A percentile compares a stretch with the other conserved stretches of the same genome.
Evolutionary conservation across 1,284 basidiomycete genomes (phyloP).

Genomic region (Stereum hirsutum): DNA sequence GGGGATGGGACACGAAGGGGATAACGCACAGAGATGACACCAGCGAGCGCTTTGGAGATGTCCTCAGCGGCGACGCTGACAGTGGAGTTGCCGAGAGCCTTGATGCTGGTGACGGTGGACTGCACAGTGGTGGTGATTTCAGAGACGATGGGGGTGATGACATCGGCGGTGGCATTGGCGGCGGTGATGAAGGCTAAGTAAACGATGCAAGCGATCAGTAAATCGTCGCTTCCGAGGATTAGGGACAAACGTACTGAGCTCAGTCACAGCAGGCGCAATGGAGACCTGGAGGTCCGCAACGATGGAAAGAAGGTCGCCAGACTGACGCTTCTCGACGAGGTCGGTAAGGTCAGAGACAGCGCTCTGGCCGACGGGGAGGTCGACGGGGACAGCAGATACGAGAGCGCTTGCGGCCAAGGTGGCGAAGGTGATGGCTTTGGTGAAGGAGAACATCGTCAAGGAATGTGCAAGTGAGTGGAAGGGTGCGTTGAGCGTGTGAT

Average conservation of each 20-base stretch:
- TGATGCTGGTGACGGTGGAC: background rate
- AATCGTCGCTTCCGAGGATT: background rate
- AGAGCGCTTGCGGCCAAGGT: conserved; percentile 2
- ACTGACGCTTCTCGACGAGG: background rate
- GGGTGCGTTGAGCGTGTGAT: background rate
- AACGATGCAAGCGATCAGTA: background rate
- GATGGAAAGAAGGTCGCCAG: background rate
- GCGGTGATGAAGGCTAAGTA: background rate
- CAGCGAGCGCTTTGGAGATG: background rate
- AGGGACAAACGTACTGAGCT: background rate
- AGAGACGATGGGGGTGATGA: background rate
- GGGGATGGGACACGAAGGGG: background rate
- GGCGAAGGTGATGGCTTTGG: conserved; percentile 4
- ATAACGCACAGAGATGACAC: background rate
- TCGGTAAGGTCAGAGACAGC: background rate
- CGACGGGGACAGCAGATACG: conserved; percentile 3
- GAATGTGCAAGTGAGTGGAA: background rate
- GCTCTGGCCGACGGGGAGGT: background rate
- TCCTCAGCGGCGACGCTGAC: background rate
- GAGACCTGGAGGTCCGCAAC: background rate
- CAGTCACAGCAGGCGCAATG: background rate
- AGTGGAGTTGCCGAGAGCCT: background rate
- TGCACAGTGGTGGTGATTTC: background rate
- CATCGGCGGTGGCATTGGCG: background rate
- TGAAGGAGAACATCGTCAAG: background rate